Evolutionary conservation across 2,329 filamentous ascomycete species (phyloP).

Genomic region (Rugonectria rugulosa): DNA sequence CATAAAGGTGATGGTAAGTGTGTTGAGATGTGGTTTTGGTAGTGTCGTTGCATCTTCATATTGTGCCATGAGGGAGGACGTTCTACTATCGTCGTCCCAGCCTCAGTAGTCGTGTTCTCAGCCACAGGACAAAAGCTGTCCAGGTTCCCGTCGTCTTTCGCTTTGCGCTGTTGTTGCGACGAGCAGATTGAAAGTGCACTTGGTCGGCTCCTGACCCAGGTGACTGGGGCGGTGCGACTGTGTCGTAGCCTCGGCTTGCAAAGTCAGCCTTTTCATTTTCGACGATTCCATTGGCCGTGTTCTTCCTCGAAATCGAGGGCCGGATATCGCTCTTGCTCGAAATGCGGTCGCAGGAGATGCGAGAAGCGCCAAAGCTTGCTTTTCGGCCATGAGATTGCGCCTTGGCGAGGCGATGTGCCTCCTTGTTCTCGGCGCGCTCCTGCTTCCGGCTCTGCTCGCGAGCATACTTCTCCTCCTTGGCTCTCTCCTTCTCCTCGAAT

Average conservation of each 20-base stretch:
- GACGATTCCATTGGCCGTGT: conserved; percentile 29
- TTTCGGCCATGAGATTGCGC: conserved; percentile 52
- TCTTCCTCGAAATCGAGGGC: conserved; percentile 40
- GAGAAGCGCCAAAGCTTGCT: conserved; percentile 45
- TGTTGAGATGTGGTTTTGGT: background rate
- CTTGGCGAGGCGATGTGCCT: conserved; percentile 60
- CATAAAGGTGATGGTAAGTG: conserved; percentile 14
- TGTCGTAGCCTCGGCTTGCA: conserved; percentile 56
- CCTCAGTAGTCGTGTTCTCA: conserved; percentile 61
- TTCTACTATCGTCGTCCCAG: conserved; percentile 48
- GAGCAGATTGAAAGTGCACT: conserved; percentile 52
- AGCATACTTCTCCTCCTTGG: conserved; percentile 69
- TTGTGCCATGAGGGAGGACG: background rate
- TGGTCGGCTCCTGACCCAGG: conserved; percentile 48
- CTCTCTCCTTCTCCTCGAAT: conserved; percentile 67
- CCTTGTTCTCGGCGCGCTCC: conserved; percentile 65
- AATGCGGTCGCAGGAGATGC: conserved; percentile 43
- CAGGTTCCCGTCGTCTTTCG: conserved; percentile 68
- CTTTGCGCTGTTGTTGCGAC: conserved; percentile 59
- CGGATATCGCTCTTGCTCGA: conserved; percentile 43
- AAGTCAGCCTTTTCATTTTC: conserved; percentile 54
- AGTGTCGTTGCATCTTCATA: background rate
- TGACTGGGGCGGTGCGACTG: conserved; percentile 42
- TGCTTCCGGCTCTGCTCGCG: conserved; percentile 65
- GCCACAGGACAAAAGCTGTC: conserved; percentile 70